Base-by-base conservation (phyloP, 805 yeast genomes). In the Saccharomycopsis sp. region DNA sequence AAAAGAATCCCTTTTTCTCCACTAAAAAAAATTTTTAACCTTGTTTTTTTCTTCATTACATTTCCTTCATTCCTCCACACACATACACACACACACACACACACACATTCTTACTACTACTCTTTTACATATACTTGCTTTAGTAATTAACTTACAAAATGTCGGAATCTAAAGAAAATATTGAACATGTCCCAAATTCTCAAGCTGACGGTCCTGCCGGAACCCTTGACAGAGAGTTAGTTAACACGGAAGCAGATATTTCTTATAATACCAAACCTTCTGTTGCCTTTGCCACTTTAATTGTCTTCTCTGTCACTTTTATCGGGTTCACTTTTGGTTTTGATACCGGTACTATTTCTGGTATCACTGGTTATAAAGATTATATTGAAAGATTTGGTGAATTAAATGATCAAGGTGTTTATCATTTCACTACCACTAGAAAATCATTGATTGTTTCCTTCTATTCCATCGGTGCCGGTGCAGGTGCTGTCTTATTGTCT, bases 291-390 rank as follows among this genome's bases (percentile, higher is more conserved):
- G 37, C 46, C 15, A 14, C 37, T 17, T 3, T 43, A 10, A 29
- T 39, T 21, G 46, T 43, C 4, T 32, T 66, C n/a, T 51, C 72
- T 40, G 72, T 79, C 49, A 82, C 85, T 25, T 79, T 79, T 48
- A 86, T 85, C 62, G 88, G 87, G 35, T 79, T 74, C 55, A 78
- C 79, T 34, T 79, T 76, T 53, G 87, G 87, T 45, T 79, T 79
- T 70, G 87, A 79, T 63, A 79, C 84, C 38, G 87, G 86, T 63
- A 77, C 86, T 48, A 72, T 78, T 58, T 76, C 82, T 31, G 85
- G 85, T 49, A 74, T 79, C 52, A 74, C 77, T 37, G 73, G 73
- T 55, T 73, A 78, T 76, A 51, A 64, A n/a, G 74, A 75, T 47
- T 79, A 70, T 58, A 54, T 60, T 39, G 42, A 49, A 15, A 62